Evolutionary conservation across 192 early-diverging fungal genomes (phyloP).

Genomic region (Coemansia sp.): DNA sequence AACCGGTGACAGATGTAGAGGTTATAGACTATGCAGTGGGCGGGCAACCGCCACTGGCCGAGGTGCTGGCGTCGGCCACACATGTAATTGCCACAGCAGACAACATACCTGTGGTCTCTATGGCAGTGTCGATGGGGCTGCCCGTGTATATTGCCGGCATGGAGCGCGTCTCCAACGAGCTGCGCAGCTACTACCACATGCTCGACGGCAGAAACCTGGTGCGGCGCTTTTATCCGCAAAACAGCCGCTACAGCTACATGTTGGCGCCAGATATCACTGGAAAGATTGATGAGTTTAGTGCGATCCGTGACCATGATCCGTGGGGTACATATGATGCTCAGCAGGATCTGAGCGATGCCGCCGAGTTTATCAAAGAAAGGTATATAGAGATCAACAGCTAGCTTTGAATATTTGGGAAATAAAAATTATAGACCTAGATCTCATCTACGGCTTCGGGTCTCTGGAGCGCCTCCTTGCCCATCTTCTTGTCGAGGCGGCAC

Average conservation of each 20-base stretch:
- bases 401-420: background rate
- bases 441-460: background rate
- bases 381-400: constrained; percentile 8
- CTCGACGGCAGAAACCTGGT: constrained; percentile 44
- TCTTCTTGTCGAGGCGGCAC: constrained; percentile 83
- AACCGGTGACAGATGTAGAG: constrained; percentile 6
- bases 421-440: constrained; percentile 7
- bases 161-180: constrained; percentile 31
- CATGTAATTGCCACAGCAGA: constrained; percentile 42
- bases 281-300: constrained; percentile 41
- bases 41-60: constrained; percentile 25
- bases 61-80: constrained; percentile 24
- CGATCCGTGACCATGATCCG: constrained; percentile 49
- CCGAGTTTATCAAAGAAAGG: constrained; percentile 26
- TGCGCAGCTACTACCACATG: constrained; percentile 46
- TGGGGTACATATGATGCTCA: constrained; percentile 38
- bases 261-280: constrained; percentile 36
- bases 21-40: constrained; percentile 34
- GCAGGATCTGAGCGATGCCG: constrained; percentile 23
- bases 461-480: constrained; percentile 39
- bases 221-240: constrained; percentile 46
- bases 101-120: constrained; percentile 28
- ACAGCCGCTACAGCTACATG: constrained; percentile 54
- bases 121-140: constrained; percentile 28
- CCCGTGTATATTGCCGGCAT: constrained; percentile 51